These are phyloP conservation scores for Leccinum longicurvipes DNA, from an alignment of 768 basidiomycete genomes.

Conservation along the genomic window DNA sequence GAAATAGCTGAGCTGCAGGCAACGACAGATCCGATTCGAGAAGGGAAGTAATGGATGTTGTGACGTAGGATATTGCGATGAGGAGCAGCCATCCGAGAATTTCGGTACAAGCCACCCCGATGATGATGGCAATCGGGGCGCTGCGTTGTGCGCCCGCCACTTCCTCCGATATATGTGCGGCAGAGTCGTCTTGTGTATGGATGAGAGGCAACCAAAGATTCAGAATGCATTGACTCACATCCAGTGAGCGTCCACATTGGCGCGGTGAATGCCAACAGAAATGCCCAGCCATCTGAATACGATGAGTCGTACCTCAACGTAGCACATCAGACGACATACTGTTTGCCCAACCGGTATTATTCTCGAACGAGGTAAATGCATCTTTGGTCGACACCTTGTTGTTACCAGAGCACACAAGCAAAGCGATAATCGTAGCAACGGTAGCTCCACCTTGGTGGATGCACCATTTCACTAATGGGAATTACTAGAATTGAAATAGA, in stretches of 20 bases:
- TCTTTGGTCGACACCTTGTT: constrained; percentile 61
- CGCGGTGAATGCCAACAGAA: constrained; percentile 66
- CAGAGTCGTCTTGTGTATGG: constrained; percentile 57
- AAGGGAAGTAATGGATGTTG: constrained; percentile 49
- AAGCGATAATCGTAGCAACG: constrained; percentile 57
- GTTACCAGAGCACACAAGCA: constrained; percentile 55
- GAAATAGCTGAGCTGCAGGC: constrained; percentile 70
- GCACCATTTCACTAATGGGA: neutral
- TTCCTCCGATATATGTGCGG: constrained; percentile 74
- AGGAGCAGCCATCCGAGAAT: constrained; percentile 60
- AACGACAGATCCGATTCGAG: constrained; percentile 51
- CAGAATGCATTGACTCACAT: constrained; percentile 40
- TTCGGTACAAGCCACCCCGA: constrained; percentile 60
- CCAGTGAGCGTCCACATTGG: constrained; percentile 82
- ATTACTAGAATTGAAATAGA: constrained; percentile 2
- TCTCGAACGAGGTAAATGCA: constrained; percentile 68
- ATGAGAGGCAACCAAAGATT: neutral
- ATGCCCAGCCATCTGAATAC: constrained; percentile 63
- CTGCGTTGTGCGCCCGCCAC: constrained; percentile 58
- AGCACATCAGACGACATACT: constrained; percentile 35
- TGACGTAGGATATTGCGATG: constrained; percentile 64
- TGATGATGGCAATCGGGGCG: constrained; percentile 66
- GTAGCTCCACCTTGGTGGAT: constrained; percentile 53
- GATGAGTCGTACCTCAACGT: neutral
- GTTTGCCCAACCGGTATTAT: constrained; percentile 64